Evolutionary conservation across 306 rosid genomes (phyloP), one percentile per base, ranked within the genome.

Genomic region (Pachyrhizus erosus): DNA sequence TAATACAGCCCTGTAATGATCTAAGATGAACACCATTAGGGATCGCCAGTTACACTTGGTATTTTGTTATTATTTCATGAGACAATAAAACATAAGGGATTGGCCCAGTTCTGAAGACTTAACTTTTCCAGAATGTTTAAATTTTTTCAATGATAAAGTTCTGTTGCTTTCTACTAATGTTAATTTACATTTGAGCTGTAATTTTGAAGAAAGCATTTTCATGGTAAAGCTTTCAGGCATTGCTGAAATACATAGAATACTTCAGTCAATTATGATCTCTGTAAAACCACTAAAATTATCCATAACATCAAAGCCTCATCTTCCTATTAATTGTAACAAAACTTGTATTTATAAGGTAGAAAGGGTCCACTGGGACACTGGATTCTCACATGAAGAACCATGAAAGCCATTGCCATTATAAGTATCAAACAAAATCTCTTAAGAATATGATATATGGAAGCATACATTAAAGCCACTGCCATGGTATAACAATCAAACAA

Each of bases 381-480:
- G 42, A 75, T 68, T 80, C 48, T 61, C 39, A 46, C 76, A 62
- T 77, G 82, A 57, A 76, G 58, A 66, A 73, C 52, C 23, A 20
- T 15, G n/a, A 64, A 68, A 64, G 20, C 52, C 9, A 42, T 78
- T 61, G n/a, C 11, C 21, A 61, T 70, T 72, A 39, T 21, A 80
- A 29, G 24, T 62, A 84, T 57, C 52, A 66, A 57, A n/a, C 21
- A 66, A 57, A 2, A 13, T 37, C 8, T 40, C 33, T 27, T 80
- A 13, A 40, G 45, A 75, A 73, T 43, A 82, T 66, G 76, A 77
- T 76, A 37, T 70, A 80, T 0, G 64, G 76, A 82, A 81, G 78
- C 96, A 49, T 55, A 70, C 37, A 3, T 31, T 31, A 31, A 31
- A 57, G 24, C 39, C 13, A 34, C 74, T 58, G 31, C 39, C 13